Conservation (phyloP, 148 eudicot species). For the Rhododendron kiyosumense region DNA sequence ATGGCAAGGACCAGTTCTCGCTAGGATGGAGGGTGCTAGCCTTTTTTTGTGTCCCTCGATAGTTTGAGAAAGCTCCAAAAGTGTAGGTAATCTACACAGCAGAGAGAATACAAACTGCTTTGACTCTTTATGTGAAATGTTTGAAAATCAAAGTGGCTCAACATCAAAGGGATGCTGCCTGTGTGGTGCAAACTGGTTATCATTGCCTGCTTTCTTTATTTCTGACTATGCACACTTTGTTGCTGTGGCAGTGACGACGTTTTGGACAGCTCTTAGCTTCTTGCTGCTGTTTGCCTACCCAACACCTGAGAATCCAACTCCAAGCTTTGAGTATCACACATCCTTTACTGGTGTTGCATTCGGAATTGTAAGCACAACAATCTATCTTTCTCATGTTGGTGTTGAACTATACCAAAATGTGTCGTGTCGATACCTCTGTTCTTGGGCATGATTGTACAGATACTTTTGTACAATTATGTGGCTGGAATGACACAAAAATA, state of each 20-base stretch:
- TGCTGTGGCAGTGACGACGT: conserved; percentile 64
- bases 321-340: conserved; percentile 88
- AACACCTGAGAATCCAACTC: conserved; percentile 87
- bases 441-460: no score
- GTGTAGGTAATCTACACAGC: no score
- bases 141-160: no score
- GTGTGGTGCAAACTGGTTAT: not conserved
- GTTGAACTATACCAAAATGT: no score
- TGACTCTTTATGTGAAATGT: no score
- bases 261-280: conserved; percentile 89
- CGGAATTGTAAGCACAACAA: conserved; percentile 75
- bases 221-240: not conserved
- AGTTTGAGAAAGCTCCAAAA: not conserved
- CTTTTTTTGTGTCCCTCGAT: not conserved
- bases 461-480: no score
- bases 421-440: no score
- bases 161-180: not conserved
- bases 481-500: no score
- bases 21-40: not conserved
- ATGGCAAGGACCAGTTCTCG: not conserved
- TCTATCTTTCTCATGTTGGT: not conserved
- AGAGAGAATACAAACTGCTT: no score
- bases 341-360: conserved; percentile 88
- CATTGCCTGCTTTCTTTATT: not conserved
- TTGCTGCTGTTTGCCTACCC: conserved; percentile 91